Conservation (phyloP, 345 rosid species). For the Alliaria petiolata region DNA sequence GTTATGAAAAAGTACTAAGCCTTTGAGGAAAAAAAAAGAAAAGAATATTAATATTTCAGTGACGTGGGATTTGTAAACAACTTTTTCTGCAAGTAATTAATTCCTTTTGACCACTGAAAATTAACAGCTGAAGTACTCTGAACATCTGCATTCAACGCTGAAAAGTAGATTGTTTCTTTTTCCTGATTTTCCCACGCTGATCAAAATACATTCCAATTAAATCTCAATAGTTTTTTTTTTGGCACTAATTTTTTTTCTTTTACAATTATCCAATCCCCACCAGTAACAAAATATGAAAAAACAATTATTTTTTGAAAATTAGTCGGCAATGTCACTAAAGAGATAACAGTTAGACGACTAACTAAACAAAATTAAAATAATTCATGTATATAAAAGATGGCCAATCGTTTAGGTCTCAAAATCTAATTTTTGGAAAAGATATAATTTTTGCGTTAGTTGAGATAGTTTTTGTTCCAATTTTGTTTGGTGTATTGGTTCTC, state of each 20-base stretch:
- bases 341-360: background rate
- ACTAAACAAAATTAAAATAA: background rate
- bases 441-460: too few species aligned
- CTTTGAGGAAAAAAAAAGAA: background rate
- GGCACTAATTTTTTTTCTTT: background rate
- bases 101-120: conserved; percentile 31
- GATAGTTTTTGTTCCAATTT: too few species aligned
- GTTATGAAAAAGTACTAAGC: too few species aligned
- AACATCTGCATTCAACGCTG: conserved; percentile 33
- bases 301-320: background rate
- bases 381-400: background rate
- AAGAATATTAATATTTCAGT: background rate
- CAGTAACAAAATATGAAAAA: background rate
- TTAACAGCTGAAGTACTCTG: conserved; percentile 31
- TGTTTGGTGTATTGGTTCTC: background rate
- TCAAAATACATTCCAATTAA: background rate
- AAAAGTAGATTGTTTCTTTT: conserved; percentile 16
- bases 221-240: background rate
- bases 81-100: conserved; percentile 25
- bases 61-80: conserved; percentile 35
- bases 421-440: too few species aligned
- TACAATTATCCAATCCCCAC: background rate
- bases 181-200: conserved; percentile 5
- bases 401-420: background rate
- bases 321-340: background rate